phyloP scores from a whole-genome alignment of 129 eudicot genomes.

The Erigeron canadensis region DNA sequence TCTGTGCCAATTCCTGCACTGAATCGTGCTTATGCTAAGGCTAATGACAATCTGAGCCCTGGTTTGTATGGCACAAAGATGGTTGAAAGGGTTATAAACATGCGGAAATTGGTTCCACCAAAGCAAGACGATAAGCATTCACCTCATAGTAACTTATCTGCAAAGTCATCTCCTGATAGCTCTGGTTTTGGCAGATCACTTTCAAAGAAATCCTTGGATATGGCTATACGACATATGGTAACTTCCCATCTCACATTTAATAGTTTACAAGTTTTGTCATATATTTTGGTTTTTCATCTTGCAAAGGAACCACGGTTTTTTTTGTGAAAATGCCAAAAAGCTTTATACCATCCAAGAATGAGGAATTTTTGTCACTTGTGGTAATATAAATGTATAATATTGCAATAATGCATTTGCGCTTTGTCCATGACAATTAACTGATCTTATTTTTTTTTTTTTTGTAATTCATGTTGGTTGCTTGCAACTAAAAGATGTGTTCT shows the following conservation, averaged over 20 bases:
- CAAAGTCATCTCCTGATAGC: slow-evolving; percentile 89
- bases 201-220: slow-evolving; percentile 91
- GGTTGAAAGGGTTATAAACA: slow-evolving; percentile 92
- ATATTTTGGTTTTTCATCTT: not conserved
- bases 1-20: slow-evolving; percentile 75
- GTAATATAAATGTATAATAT: not conserved
- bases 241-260: slow-evolving; percentile 19
- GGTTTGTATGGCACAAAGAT: slow-evolving; percentile 79
- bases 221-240: slow-evolving; percentile 99
- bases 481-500: slow-evolving; percentile 1
- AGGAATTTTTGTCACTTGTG: not conserved
- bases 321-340: not conserved
- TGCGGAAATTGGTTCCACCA: slow-evolving; percentile 88
- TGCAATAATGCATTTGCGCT: not conserved
- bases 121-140: slow-evolving; percentile 83
- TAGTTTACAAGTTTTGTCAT: not conserved
- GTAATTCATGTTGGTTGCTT: not conserved
- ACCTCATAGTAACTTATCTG: slow-evolving; percentile 77
- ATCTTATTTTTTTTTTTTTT: no score
- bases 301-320: slow-evolving; percentile 4
- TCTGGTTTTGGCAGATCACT: slow-evolving; percentile 88
- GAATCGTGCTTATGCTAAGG: slow-evolving; percentile 76
- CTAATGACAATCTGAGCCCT: slow-evolving; percentile 78
- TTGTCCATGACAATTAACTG: not conserved
- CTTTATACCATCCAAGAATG: not conserved